These are phyloP conservation scores for Pseudogymnoascus sp. DNA, from an alignment of 2,329 filamentous ascomycete species.

Conservation along the genomic window DNA sequence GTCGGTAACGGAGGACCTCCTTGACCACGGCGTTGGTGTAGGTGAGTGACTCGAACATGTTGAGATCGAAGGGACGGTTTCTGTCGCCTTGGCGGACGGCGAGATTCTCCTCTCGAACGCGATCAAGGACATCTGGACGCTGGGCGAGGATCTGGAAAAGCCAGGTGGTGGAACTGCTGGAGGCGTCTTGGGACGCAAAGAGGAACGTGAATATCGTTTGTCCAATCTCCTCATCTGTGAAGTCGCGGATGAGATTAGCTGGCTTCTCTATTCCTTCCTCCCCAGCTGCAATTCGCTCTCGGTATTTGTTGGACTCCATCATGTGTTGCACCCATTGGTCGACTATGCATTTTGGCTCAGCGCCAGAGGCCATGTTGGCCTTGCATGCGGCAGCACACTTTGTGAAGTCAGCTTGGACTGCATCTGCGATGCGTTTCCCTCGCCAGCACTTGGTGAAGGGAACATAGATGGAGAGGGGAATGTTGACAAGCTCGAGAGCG, in stretches of 20 bases:
- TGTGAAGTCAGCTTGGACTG: conserved; percentile 61
- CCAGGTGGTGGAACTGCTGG: conserved; percentile 45
- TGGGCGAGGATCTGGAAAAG: conserved; percentile 45
- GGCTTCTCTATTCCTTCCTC: conserved; percentile 35
- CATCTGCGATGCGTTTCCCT: conserved; percentile 66
- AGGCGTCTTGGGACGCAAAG: conserved; percentile 46
- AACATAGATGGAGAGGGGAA: conserved; percentile 59
- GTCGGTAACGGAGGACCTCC: conserved; percentile 42
- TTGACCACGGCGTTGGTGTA: conserved; percentile 47
- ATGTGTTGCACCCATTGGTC: conserved; percentile 70
- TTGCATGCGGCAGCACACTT: conserved; percentile 65
- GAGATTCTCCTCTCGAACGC: conserved; percentile 40
- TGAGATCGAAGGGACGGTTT: conserved; percentile 33
- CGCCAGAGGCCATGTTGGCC: conserved; percentile 61
- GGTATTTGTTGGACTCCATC: conserved; percentile 62
- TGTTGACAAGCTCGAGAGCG: conserved; percentile 71
- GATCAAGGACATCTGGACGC: conserved; percentile 39
- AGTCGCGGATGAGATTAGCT: conserved; percentile 40
- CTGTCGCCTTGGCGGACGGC: conserved; percentile 35
- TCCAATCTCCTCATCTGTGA: conserved; percentile 40
- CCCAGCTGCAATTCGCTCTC: conserved; percentile 54
- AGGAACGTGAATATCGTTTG: conserved; percentile 46
- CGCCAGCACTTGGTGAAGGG: conserved; percentile 71
- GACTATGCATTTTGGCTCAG: conserved; percentile 62
- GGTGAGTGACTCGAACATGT: conserved; percentile 40